Evolutionary conservation across 2,329 filamentous ascomycete genomes (phyloP).

Genomic region (Pseudogymnoascus sp.): DNA sequence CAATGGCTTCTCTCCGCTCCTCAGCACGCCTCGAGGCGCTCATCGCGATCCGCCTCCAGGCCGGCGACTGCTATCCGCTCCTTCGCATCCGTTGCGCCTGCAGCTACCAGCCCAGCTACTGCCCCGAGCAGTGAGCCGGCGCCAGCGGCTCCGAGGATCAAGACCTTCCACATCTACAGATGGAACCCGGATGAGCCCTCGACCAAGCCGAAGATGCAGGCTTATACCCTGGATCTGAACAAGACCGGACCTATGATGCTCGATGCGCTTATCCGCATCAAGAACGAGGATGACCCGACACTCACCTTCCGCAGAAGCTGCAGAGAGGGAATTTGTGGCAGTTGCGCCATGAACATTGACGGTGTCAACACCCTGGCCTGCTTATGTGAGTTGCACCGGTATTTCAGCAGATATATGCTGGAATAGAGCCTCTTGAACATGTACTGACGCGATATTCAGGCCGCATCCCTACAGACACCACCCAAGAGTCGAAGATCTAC

Average conservation of each 20-base stretch:
- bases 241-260: conserved; percentile 99
- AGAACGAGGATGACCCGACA: conserved; percentile 97
- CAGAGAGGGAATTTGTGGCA: conserved; percentile 96
- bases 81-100: conserved; percentile 46
- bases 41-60: conserved; percentile 34
- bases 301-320: conserved; percentile 94
- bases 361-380: conserved; percentile 97
- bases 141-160: conserved; percentile 62
- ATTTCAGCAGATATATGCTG: conserved; percentile 1
- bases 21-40: conserved; percentile 45
- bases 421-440: not conserved
- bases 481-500: conserved; percentile 86
- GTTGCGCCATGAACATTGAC: conserved; percentile 99
- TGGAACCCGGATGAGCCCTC: conserved; percentile 93
- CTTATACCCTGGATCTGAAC: conserved; percentile 91
- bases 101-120: conserved; percentile 1
- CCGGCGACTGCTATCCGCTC: conserved; percentile 40
- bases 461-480: conserved; percentile 81
- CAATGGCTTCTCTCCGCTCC: conserved; percentile 58
- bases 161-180: conserved; percentile 97
- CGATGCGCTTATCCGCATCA: conserved; percentile 93
- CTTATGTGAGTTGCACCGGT: conserved; percentile 65
- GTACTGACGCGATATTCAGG: conserved; percentile 47
- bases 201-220: conserved; percentile 93
- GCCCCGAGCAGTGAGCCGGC: conserved; percentile 39